Evolutionary conservation across 257 asterid species (phyloP), one percentile per base, ranked within the genome.

Genomic region (Solanum rostratum): DNA sequence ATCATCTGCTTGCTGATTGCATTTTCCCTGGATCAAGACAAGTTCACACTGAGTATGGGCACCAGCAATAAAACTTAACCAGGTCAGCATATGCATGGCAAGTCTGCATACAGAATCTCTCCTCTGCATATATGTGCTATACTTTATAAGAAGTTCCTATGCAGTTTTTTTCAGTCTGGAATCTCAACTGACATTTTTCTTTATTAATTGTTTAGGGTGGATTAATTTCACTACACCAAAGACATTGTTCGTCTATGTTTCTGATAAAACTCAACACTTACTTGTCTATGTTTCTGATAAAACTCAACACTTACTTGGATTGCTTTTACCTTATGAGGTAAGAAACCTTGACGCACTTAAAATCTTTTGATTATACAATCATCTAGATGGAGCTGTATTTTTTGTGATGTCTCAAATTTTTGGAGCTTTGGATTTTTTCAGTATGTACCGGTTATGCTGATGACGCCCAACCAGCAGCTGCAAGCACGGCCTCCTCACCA

Each of bases 311-410:
- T 87, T 97, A 90, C 91, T 95, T 59, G 99, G 99, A 87, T 92
- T 94, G 96, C 95, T 95, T 86, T 93, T 97, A 71, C 97, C 99
- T 18, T 11, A 10, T 39, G 98, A 98, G 93, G 99, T 97, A 91
- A 87, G 88, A 84, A 27, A 16, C 63, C 60, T 76, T 16, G 27
- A 76, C 62, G 29, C 16, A 24, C 82, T 49, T 76, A 7, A 45
- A n/a, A 76, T 49, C 45, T n/a, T 63, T 52, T 29, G 43, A 50
- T 49, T 46, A 76, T 8, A 46, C 14, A 10, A 76, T 29, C 29
- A 2, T 76, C 27, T 27, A 76, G 27, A 49, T 49, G 37, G 82
- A 50, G 63, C 63, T 50, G 39, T 49, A 50, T 8, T 8, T 74
- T 60, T 29, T 52, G 20, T 30, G 73, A 37, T 37, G 79, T 8